These are phyloP conservation scores for Funneliformis caledonium DNA, from an alignment of 371 early-diverging fungal genomes.

Conservation along the genomic window DNA sequence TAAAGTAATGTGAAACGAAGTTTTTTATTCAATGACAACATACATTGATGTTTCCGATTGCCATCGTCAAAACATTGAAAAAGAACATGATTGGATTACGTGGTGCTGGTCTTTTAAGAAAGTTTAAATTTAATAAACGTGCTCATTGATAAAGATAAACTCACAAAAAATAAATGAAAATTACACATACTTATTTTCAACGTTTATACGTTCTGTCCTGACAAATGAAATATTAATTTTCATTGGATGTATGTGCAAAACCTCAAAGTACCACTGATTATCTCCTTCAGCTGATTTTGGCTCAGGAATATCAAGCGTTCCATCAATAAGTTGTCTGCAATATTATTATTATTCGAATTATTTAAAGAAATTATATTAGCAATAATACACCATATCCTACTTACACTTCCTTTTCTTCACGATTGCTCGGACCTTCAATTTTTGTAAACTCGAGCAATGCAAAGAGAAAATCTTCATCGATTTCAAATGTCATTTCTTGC, in stretches of 20 bases:
- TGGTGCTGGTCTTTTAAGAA: conserved; percentile 46
- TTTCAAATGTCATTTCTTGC: conserved; percentile 91
- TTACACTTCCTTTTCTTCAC: conserved; percentile 42
- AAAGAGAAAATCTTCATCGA: conserved; percentile 90
- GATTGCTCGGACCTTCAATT: conserved; percentile 61
- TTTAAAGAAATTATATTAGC: conserved; percentile 23
- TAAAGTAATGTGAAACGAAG: neutral
- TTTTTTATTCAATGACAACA: conserved; percentile 34
- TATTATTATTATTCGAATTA: neutral
- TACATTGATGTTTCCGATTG: conserved; percentile 94
- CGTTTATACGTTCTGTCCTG: conserved; percentile 76
- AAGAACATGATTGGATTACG: conserved; percentile 60
- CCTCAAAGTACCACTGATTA: conserved; percentile 89
- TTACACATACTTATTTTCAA: conserved; percentile 54
- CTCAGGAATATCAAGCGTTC: conserved; percentile 72
- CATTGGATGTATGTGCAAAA: conserved; percentile 92
- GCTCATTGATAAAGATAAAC: neutral
- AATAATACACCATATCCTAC: neutral
- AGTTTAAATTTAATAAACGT: neutral
- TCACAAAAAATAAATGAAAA: no score
- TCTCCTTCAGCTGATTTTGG: conserved; percentile 68
- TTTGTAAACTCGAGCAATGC: conserved; percentile 86
- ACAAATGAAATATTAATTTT: conserved; percentile 93
- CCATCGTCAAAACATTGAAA: conserved; percentile 92
- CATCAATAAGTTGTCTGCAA: conserved; percentile 55